These are phyloP conservation scores for Ustilago crameri DNA, from an alignment of 1,284 basidiomycete genomes.

Conservation along the genomic window DNA sequence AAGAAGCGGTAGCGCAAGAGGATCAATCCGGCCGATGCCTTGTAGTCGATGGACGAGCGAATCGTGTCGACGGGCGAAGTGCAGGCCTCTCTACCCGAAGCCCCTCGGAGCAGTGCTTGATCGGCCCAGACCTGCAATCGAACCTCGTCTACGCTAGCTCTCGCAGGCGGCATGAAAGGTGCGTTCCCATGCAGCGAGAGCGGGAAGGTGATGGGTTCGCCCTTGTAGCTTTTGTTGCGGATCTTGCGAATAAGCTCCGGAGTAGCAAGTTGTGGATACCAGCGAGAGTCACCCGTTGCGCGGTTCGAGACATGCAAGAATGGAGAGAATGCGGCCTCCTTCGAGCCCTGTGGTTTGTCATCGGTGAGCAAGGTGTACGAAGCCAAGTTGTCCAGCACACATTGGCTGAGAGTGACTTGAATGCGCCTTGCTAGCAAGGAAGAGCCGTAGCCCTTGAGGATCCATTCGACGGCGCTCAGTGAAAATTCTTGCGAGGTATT, in stretches of 20 bases:
- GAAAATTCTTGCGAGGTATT: constrained; percentile 13
- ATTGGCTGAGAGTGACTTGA: constrained; percentile 39
- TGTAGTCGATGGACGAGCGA: constrained; percentile 53
- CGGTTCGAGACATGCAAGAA: constrained; percentile 51
- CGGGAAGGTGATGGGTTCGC: constrained; percentile 22
- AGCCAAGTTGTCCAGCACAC: constrained; percentile 27
- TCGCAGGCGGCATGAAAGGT: constrained; percentile 58
- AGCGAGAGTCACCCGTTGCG: constrained; percentile 56
- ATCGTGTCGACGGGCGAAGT: constrained; percentile 37
- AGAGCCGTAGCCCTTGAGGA: constrained; percentile 40
- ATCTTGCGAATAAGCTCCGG: constrained; percentile 17
- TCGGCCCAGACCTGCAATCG: constrained; percentile 59
- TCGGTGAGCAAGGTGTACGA: constrained; percentile 22
- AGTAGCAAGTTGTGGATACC: constrained; percentile 47
- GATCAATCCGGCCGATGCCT: constrained; percentile 52
- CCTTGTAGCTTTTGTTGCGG: constrained; percentile 11
- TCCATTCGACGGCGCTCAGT: constrained; percentile 39
- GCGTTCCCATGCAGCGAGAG: constrained; percentile 59
- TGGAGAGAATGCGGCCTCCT: constrained; percentile 43
- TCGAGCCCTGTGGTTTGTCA: constrained; percentile 11
- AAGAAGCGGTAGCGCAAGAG: constrained; percentile 60
- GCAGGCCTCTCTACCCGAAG: constrained; percentile 18
- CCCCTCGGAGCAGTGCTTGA: constrained; percentile 18
- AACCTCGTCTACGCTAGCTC: constrained; percentile 26
- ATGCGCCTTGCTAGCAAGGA: constrained; percentile 52